These are phyloP conservation scores for Digitaria exilis DNA, from an alignment of 202 grass and related monocot genomes.

Conservation along the genomic window DNA sequence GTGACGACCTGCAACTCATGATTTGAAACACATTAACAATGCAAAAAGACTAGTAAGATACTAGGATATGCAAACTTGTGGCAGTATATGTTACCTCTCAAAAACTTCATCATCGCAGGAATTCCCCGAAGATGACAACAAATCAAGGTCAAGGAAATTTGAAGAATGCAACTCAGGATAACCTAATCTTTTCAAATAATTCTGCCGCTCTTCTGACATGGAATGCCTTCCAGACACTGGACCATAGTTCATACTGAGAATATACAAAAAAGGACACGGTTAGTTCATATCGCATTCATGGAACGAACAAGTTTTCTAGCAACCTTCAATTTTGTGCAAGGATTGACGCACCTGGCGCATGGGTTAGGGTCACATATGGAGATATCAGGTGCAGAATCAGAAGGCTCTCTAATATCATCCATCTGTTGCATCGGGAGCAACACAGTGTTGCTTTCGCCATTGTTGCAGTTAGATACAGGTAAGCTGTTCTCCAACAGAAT, in stretches of 20 bases:
- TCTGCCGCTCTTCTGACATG: conserved; percentile 62
- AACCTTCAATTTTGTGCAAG: neutral
- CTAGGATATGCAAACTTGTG: neutral
- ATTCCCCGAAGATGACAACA: conserved; percentile 91
- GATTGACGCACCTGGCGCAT: conserved; percentile 59
- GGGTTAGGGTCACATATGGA: conserved; percentile 54
- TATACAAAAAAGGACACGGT: conserved; percentile 13
- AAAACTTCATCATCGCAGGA: conserved; percentile 79
- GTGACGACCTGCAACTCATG: conserved; percentile 56
- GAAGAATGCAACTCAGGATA: conserved; percentile 73
- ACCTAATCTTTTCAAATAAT: conserved; percentile 61
- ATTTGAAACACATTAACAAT: conserved; percentile 24
- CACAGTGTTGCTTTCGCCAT: conserved; percentile 40
- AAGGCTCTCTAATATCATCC: conserved; percentile 57
- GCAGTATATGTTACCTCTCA: conserved; percentile 62
- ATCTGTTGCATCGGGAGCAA: conserved; percentile 59
- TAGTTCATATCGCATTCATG: conserved; percentile 18
- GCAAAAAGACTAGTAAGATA: neutral
- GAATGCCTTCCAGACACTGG: conserved; percentile 49
- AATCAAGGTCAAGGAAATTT: conserved; percentile 94
- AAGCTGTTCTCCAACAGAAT: conserved; percentile 64
- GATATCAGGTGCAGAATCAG: conserved; percentile 90
- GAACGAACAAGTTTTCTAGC: conserved; percentile 12
- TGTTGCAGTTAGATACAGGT: conserved; percentile 55
- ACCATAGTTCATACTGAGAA: conserved; percentile 52